phyloP scores from a whole-genome alignment of 1,139 yeast genomes.

The Scheffersomyces segobiensis region DNA sequence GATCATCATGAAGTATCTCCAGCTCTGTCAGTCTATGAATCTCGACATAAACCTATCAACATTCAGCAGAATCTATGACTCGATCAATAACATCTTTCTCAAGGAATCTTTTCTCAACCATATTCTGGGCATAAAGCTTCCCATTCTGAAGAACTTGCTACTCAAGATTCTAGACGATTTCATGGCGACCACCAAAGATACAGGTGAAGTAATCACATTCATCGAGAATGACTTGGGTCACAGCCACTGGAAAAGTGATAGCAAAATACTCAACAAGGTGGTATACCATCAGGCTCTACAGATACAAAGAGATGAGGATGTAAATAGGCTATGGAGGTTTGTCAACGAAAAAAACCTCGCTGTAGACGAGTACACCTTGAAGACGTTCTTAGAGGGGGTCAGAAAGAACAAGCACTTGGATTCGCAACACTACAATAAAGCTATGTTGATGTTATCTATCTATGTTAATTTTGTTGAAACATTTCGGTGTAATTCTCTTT shows the following conservation, averaged over 20 bases:
- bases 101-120: conserved; percentile 38
- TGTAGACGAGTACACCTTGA: conserved; percentile 13
- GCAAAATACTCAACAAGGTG: conserved; percentile 32
- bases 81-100: conserved; percentile 37
- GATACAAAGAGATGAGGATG: conserved; percentile 12
- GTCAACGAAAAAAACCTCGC: conserved; percentile 4
- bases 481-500: neutral
- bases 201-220: conserved; percentile 30
- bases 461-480: conserved; percentile 13
- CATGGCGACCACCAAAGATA: conserved; percentile 25
- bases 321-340: conserved; percentile 13
- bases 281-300: conserved; percentile 19
- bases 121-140: conserved; percentile 32
- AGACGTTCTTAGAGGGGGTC: conserved; percentile 13
- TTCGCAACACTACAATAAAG: conserved; percentile 4
- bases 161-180: conserved; percentile 39
- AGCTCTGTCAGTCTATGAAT: conserved; percentile 25
- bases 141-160: conserved; percentile 32
- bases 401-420: conserved; percentile 10
- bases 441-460: conserved; percentile 15
- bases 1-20: conserved; percentile 32
- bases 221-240: conserved; percentile 35
- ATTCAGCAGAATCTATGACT: conserved; percentile 40
- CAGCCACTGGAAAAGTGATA: conserved; percentile 30
- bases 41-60: conserved; percentile 38